phyloP scores from a whole-genome alignment of 441 rosid genomes.

The Croton laevigatus region DNA sequence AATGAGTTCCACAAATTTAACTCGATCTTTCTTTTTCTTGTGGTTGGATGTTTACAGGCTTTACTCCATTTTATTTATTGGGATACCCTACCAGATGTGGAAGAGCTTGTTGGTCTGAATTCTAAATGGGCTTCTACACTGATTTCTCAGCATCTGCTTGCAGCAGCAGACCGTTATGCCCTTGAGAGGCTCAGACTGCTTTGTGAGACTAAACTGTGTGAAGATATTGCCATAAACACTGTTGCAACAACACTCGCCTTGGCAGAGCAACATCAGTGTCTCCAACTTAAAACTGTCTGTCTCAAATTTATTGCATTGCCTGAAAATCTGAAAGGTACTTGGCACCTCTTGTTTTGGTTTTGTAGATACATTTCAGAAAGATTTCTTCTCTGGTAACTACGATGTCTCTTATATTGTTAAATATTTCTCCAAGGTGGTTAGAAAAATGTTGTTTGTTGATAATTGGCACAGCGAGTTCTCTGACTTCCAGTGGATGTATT shows the following conservation, averaged over 20 bases:
- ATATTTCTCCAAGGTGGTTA: background rate
- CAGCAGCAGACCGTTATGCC: constrained; percentile 87
- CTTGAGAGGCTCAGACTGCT: constrained; percentile 77
- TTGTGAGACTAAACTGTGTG: constrained; percentile 77
- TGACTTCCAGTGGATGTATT: too few species aligned
- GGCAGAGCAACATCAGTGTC: constrained; percentile 93
- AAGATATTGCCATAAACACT: constrained; percentile 72
- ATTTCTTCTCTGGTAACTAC: background rate
- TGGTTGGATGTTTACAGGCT: constrained; percentile 43
- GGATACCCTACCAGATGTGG: constrained; percentile 74
- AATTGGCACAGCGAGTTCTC: too few species aligned
- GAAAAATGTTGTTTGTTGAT: background rate
- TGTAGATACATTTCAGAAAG: background rate
- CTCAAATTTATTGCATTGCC: constrained; percentile 72
- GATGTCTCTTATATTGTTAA: background rate
- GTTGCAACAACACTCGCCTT: constrained; percentile 89
- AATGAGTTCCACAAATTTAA: constrained; percentile 12
- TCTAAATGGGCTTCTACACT: constrained; percentile 71
- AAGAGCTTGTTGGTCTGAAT: constrained; percentile 61
- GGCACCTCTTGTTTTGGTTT: background rate
- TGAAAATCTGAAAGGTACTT: constrained; percentile 71
- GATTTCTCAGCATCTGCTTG: constrained; percentile 91
- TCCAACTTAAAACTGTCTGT: constrained; percentile 66
- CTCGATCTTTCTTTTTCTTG: constrained; percentile 17
- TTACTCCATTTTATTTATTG: constrained; percentile 85